Conservation (phyloP, 768 basidiomycete genomes). For the Daedaleopsis sinensis region DNA sequence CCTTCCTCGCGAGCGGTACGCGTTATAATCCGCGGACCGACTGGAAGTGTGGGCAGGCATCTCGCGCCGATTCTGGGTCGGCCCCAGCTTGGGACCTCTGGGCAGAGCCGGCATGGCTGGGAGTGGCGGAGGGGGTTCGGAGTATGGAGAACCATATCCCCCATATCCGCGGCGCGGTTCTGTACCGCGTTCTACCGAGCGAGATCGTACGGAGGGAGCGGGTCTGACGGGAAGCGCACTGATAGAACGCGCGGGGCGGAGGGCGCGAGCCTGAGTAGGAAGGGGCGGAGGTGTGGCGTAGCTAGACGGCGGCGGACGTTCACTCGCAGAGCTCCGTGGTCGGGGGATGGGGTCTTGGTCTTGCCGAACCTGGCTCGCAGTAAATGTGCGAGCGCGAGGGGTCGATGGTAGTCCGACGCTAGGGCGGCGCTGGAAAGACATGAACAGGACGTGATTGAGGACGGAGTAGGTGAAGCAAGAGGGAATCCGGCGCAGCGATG, state of each 20-base stretch:
- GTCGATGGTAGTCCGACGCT: conserved; percentile 42
- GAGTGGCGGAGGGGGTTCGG: conserved; percentile 17
- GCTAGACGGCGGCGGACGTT: conserved; percentile 16
- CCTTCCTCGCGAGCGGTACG: conserved; percentile 8
- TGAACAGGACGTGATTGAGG: conserved; percentile 9
- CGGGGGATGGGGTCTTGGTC: conserved; percentile 22
- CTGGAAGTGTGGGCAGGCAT: not conserved
- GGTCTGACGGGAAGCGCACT: conserved; percentile 17
- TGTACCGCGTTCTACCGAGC: conserved; percentile 4
- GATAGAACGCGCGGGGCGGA: conserved; percentile 28
- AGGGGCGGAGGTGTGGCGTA: conserved; percentile 8
- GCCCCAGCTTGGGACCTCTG: not conserved
- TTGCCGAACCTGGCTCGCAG: conserved; percentile 6
- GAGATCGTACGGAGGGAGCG: conserved; percentile 10
- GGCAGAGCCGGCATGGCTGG: conserved; percentile 13
- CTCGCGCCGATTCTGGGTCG: not conserved
- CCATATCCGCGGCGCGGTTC: conserved; percentile 4
- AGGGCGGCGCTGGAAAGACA: conserved; percentile 28
- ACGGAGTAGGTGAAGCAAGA: not conserved
- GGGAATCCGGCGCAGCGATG: conserved; percentile 6
- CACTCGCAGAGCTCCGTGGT: conserved; percentile 25
- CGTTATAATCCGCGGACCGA: conserved; percentile 11
- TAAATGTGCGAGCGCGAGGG: conserved; percentile 39
- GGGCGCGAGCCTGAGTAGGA: conserved; percentile 14
- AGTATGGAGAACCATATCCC: not conserved